Conservation (phyloP, 306 rosid species). For the Quillaja saponaria region DNA sequence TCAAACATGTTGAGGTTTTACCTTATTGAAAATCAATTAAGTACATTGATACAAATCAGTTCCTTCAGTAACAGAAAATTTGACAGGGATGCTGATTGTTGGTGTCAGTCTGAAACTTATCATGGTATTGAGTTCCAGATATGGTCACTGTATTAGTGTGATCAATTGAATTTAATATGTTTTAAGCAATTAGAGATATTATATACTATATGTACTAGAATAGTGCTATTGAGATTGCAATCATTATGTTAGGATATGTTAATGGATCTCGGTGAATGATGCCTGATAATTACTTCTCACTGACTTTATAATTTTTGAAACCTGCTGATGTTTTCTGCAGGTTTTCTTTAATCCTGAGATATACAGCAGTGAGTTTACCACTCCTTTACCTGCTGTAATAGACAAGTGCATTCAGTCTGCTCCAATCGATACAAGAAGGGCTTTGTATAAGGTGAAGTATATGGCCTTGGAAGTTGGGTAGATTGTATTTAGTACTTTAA, state of each 20-base stretch:
- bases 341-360: slow-evolving; percentile 98
- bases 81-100: slow-evolving; percentile 26
- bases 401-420: slow-evolving; percentile 99
- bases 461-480: background rate
- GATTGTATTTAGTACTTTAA: background rate
- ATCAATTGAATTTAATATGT: slow-evolving; percentile 14
- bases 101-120: slow-evolving; percentile 15
- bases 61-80: slow-evolving; percentile 16
- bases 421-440: slow-evolving; percentile 96
- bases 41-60: background rate
- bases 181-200: background rate
- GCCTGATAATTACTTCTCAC: slow-evolving; percentile 1
- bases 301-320: background rate
- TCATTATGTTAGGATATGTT: background rate
- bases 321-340: slow-evolving; percentile 45
- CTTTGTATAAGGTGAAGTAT: slow-evolving; percentile 81
- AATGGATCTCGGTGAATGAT: background rate
- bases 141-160: slow-evolving; percentile 10
- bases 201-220: slow-evolving; percentile 5
- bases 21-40: background rate
- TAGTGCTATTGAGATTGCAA: background rate
- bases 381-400: slow-evolving; percentile 86
- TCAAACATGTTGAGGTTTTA: no score
- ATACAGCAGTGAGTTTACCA: slow-evolving; percentile 71
- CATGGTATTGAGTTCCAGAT: slow-evolving; percentile 1